Conservation (phyloP, 1,284 basidiomycete species). For the Microbotryomycetes sp. region DNA sequence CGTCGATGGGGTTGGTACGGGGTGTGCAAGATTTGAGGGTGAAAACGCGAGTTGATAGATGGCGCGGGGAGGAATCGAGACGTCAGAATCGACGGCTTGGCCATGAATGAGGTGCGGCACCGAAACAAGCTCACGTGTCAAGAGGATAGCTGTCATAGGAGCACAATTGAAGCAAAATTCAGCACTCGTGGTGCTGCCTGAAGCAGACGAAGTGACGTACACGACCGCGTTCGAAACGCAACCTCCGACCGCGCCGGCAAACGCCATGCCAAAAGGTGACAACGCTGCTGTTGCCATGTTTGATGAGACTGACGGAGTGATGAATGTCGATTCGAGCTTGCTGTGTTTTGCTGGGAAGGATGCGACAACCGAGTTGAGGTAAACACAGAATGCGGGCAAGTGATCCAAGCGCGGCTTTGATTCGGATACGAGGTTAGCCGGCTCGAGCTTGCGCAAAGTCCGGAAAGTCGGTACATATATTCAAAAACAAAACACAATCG, state of each 20-base stretch:
- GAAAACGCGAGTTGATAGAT: constrained; percentile 9
- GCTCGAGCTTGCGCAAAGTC: too few relatives aligned
- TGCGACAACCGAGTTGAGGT: neutral
- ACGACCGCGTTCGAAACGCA: constrained; percentile 72
- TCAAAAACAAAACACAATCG: too few relatives aligned
- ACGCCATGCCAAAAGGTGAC: constrained; percentile 79
- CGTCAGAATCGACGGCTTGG: neutral
- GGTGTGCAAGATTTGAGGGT: neutral
- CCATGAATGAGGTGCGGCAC: neutral
- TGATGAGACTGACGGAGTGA: neutral
- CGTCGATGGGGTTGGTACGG: too few relatives aligned
- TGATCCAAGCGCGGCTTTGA: too few relatives aligned
- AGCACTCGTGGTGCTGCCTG: neutral
- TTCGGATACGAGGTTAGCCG: too few relatives aligned
- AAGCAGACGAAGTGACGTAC: constrained; percentile 51
- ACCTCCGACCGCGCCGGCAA: constrained; percentile 90
- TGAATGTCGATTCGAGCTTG: neutral
- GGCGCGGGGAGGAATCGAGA: neutral
- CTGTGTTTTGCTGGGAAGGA: neutral
- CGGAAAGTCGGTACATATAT: too few relatives aligned
- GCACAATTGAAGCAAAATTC: constrained; percentile 1
- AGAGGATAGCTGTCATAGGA: constrained; percentile 71
- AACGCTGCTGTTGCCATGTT: neutral
- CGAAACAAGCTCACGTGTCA: constrained; percentile 55
- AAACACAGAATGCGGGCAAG: neutral